These are phyloP conservation scores for Castanea mollissima DNA, from an alignment of 306 rosid species.

Conservation along the genomic window DNA sequence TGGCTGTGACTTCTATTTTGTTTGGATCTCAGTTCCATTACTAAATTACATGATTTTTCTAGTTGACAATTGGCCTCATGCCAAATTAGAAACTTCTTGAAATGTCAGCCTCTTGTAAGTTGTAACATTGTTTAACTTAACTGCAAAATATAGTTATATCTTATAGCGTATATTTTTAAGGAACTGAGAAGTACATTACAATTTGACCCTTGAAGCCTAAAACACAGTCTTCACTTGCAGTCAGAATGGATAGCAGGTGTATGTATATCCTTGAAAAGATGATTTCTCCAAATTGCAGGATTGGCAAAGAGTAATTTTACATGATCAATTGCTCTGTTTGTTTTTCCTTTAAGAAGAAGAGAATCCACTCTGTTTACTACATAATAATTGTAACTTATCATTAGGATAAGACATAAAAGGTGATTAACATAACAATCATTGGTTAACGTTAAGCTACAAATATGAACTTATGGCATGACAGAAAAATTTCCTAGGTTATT, in stretches of 20 bases:
- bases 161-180: no score
- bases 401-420: no score
- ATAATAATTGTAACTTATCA: no score
- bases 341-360: no score
- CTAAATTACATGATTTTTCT: slow-evolving; percentile 14
- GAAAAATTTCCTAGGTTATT: no score
- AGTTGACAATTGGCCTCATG: slow-evolving; percentile 27
- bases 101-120: background rate
- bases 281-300: background rate
- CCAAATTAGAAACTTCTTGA: slow-evolving; percentile 45
- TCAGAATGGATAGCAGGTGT: background rate
- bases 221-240: background rate
- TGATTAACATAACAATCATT: no score
- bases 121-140: background rate
- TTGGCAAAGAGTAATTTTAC: background rate
- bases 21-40: slow-evolving; percentile 24
- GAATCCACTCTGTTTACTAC: no score
- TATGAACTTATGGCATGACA: no score
- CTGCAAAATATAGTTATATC: background rate
- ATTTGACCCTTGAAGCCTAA: background rate
- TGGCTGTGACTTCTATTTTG: slow-evolving; percentile 40
- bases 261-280: background rate
- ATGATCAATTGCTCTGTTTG: no score
- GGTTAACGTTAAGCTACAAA: no score
- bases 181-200: no score